A percentile compares a stretch with the other conserved stretches of the same genome.
phyloP scores from a whole-genome alignment of 805 yeast species.

The Suhomyces xylopsoci region DNA sequence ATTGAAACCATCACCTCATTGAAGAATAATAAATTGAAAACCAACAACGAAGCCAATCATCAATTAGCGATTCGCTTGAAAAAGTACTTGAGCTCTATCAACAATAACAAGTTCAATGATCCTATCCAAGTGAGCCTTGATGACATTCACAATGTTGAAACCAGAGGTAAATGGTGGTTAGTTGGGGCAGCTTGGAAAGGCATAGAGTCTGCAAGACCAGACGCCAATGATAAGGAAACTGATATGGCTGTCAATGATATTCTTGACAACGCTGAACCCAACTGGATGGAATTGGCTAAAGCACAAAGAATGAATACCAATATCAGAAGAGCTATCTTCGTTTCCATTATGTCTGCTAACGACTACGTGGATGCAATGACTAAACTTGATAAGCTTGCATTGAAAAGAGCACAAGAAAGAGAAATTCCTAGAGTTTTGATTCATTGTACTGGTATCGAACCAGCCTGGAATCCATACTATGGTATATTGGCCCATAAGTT shows the following conservation, averaged over 20 bases:
- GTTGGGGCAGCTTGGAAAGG: slow-evolving; percentile 99
- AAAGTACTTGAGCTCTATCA: slow-evolving; percentile 57
- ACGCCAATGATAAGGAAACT: slow-evolving; percentile 30
- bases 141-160: slow-evolving; percentile 74
- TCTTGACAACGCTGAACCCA: slow-evolving; percentile 69
- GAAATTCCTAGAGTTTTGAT: slow-evolving; percentile 84
- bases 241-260: slow-evolving; percentile 53
- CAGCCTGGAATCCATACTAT: slow-evolving; percentile 85
- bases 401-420: slow-evolving; percentile 75
- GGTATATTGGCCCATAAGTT: slow-evolving; percentile 73
- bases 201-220: slow-evolving; percentile 9
- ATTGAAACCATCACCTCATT: slow-evolving; percentile 82
- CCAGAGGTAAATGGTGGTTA: slow-evolving; percentile 97
- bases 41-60: slow-evolving; percentile 48
- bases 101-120: slow-evolving; percentile 50
- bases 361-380: slow-evolving; percentile 87
- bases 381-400: slow-evolving; percentile 71
- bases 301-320: slow-evolving; percentile 94
- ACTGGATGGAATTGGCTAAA: slow-evolving; percentile 85
- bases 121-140: slow-evolving; percentile 80
- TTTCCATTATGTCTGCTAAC: slow-evolving; percentile 91
- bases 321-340: slow-evolving; percentile 87
- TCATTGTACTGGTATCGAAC: slow-evolving; percentile 84
- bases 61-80: slow-evolving; percentile 57
- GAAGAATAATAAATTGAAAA: slow-evolving; percentile 77